Base-by-base conservation (phyloP, 495 filamentous ascomycete genomes). In the Zalerion maritima region DNA sequence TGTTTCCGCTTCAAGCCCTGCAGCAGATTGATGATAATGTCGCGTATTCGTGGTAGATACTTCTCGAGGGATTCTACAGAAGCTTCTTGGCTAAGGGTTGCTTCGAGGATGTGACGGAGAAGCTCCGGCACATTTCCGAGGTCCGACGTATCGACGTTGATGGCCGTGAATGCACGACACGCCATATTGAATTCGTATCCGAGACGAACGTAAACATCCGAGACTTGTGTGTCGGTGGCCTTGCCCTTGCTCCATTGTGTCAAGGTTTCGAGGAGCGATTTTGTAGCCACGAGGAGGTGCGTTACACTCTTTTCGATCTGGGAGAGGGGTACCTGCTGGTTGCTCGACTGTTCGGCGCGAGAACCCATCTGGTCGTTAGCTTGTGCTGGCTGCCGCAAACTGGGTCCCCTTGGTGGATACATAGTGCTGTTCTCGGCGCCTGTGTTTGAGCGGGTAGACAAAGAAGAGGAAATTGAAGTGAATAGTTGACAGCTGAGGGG, bases 171-270 rank as follows among this genome's bases (percentile, higher is more conserved):
- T 26, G 89, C 85, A 21, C 89, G 78, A 53, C 85, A 94, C 5
- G 89, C 89, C 55, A 96, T 80, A 52, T 97, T 97, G 62, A 97
- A 97, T 53, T 97, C 89, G 50, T 96, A 97, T 9, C 91, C 89
- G 31, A 97, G 58, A 18, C 91, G 75, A 24, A 97, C 89, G 49
- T 97, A 97, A 38, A 97, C 89, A 52, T 97, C 89, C 16, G 86
- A 94, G 21, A 97, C 89, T 43, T 94, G 81, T 21, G 73, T 78
- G 53, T 97, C 89, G 28, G 83, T 84, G 28, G 89, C 84, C 38
- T 74, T 72, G 32, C 81, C 75, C 14, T 87, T 79, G 27, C 91
- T 96, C 89, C 89, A 97, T 61, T 86, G 77, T 25, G 89, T 97
- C 15, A 97, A 66, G 2, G 89, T 96, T 56, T 97, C 89, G 21